Conservation (phyloP, 192 early-diverging fungal genomes). For the Haplosporangium gracile region DNA sequence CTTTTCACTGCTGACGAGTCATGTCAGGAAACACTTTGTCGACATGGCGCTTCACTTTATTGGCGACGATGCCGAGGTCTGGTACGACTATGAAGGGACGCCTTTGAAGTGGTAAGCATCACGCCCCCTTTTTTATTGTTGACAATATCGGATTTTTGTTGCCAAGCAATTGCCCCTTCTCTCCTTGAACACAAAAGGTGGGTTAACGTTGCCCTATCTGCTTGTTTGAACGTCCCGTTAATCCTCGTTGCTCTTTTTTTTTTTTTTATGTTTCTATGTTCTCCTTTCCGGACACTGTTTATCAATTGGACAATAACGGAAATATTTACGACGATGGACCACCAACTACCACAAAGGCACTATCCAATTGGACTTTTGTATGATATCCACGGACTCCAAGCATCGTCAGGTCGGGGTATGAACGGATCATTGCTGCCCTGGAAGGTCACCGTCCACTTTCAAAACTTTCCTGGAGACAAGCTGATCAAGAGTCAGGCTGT, state of each 20-base stretch:
- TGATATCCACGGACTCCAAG: conserved; percentile 70
- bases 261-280: not conserved
- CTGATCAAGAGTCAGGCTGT: conserved; percentile 70
- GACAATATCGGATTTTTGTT: not conserved
- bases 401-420: conserved; percentile 37
- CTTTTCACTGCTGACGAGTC: conserved; percentile 67
- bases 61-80: conserved; percentile 70
- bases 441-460: conserved; percentile 82
- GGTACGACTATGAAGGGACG: conserved; percentile 79
- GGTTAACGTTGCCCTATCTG: not conserved
- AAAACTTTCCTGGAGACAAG: conserved; percentile 77
- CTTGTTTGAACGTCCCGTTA: not conserved
- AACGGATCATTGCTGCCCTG: conserved; percentile 74
- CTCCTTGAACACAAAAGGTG: conserved; percentile 5
- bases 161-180: not conserved
- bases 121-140: not conserved
- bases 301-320: not conserved
- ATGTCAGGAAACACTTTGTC: conserved; percentile 63
- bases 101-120: conserved; percentile 80
- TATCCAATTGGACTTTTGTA: conserved; percentile 89
- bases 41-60: conserved; percentile 58
- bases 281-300: not conserved
- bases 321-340: not conserved
- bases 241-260: not conserved
- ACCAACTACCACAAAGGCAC: conserved; percentile 68